Evolutionary conservation across 2,329 filamentous ascomycete species (phyloP).

Genomic region (Ascochyta rabiei): DNA sequence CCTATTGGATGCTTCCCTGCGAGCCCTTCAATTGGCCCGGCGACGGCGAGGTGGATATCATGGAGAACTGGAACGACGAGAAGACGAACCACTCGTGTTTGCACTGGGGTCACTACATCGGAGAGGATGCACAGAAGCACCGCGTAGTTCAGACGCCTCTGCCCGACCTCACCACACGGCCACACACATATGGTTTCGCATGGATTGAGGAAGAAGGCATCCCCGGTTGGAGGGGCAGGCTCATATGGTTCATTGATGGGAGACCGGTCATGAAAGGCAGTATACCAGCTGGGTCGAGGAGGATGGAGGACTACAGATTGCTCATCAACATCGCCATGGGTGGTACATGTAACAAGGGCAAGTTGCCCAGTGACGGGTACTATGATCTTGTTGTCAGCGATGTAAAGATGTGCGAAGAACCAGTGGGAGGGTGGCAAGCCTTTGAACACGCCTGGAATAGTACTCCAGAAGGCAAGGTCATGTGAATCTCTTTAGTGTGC

Average conservation of each 20-base stretch:
- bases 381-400: conserved; percentile 64
- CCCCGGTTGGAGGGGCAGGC: conserved; percentile 52
- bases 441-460: conserved; percentile 60
- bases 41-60: conserved; percentile 66
- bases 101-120: conserved; percentile 64
- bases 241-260: conserved; percentile 67
- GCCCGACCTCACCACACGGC: conserved; percentile 54
- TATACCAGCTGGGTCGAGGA: conserved; percentile 60
- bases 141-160: conserved; percentile 60
- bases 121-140: conserved; percentile 63
- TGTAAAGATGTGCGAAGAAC: conserved; percentile 60
- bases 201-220: conserved; percentile 59
- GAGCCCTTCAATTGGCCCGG: conserved; percentile 65
- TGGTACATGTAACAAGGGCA: conserved; percentile 63
- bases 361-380: conserved; percentile 57
- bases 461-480: conserved; percentile 41
- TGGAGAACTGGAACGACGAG: conserved; percentile 67
- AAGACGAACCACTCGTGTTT: conserved; percentile 62
- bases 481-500: conserved; percentile 17
- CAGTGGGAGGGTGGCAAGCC: conserved; percentile 60
- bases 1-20: conserved; percentile 65
- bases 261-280: conserved; percentile 62
- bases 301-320: conserved; percentile 62
- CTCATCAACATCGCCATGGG: conserved; percentile 68
- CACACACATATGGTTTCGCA: conserved; percentile 62